phyloP scores from a whole-genome alignment of 2,329 filamentous ascomycete species.

The Magnaporthales sp. region DNA sequence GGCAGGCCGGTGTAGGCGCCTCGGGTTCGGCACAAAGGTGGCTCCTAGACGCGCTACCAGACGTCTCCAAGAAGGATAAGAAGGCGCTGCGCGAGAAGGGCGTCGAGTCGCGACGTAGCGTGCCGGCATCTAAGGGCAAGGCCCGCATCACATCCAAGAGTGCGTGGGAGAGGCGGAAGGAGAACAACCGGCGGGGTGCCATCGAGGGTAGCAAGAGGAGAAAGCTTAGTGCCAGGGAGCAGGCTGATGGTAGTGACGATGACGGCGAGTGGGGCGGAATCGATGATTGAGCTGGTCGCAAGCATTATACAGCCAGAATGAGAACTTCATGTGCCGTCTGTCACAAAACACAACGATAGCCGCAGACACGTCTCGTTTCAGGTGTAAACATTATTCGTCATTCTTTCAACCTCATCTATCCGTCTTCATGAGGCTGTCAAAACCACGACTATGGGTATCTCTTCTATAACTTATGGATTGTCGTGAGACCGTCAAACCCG shows the following conservation, averaged over 20 bases:
- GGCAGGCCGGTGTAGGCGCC: slow-evolving; percentile 42
- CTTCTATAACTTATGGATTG: background rate
- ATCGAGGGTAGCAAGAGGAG: slow-evolving; percentile 53
- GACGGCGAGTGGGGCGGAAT: slow-evolving; percentile 20
- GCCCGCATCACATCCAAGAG: slow-evolving; percentile 77
- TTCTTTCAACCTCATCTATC: background rate
- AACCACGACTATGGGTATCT: background rate
- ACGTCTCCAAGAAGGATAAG: slow-evolving; percentile 74
- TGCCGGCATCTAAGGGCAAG: slow-evolving; percentile 28
- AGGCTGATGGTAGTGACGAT: slow-evolving; percentile 7
- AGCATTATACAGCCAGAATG: background rate
- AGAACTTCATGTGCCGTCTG: background rate
- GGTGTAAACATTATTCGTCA: background rate
- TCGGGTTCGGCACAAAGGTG: slow-evolving; percentile 62
- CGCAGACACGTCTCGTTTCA: background rate
- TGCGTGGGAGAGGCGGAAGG: slow-evolving; percentile 61
- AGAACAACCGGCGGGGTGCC: slow-evolving; percentile 57
- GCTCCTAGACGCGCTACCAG: slow-evolving; percentile 80
- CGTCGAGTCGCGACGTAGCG: slow-evolving; percentile 57
- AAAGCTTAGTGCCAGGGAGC: slow-evolving; percentile 26
- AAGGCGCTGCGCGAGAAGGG: slow-evolving; percentile 75
- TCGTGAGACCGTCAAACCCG: background rate
- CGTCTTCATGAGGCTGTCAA: background rate
- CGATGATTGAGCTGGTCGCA: slow-evolving; percentile 11
- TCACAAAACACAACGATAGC: background rate